These are phyloP conservation scores for barrel medic (Medicago truncatula) DNA, from an alignment of 306 rosid genomes.

Conservation along the genomic window MtrunA17r5.0-ANR NC_053049.1:47087001-47087500, in stretches of 20 bases:
- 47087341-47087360: not conserved
- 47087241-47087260: constrained; percentile 47
- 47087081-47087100: constrained; percentile 52
- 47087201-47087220: constrained; percentile 49
- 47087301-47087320: too few species aligned
- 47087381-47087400: not conserved
- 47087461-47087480: constrained; percentile 61
- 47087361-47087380: not conserved
- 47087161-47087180: constrained; percentile 49
- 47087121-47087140: constrained; percentile 54
- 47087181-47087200: constrained; percentile 52
- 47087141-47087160: constrained; percentile 60
- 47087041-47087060: not conserved
- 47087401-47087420: not conserved
- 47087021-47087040: not conserved
- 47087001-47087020: not conserved
- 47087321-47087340: not conserved
- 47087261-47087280: constrained; percentile 57
- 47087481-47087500: constrained; percentile 54
- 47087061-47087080: not conserved
- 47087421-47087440: constrained; percentile 56
- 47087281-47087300: constrained; percentile 48
- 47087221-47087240: constrained; percentile 46
- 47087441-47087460: constrained; percentile 48
- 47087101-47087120: constrained; percentile 46